phyloP scores from a whole-genome alignment of 495 filamentous ascomycete genomes.

The Articulospora tetracladia region DNA sequence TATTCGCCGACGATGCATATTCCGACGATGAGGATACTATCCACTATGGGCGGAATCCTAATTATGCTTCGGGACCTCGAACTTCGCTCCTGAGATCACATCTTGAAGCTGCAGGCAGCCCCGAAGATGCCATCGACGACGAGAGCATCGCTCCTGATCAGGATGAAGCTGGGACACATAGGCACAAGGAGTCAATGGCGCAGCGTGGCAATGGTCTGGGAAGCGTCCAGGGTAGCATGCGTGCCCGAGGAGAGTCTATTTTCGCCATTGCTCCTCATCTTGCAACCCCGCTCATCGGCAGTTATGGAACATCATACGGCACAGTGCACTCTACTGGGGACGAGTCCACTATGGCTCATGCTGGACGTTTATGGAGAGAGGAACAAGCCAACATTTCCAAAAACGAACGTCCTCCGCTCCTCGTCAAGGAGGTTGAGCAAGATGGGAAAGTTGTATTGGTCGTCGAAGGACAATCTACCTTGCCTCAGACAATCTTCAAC shows the following conservation, averaged over 20 bases:
- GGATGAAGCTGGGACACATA: constrained; percentile 7
- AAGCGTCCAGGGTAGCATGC: constrained; percentile 29
- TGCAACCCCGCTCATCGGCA: constrained; percentile 61
- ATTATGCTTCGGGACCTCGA: constrained; percentile 34
- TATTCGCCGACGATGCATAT: constrained; percentile 44
- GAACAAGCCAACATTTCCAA: constrained; percentile 51
- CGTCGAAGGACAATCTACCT: constrained; percentile 85
- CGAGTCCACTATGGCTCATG: constrained; percentile 65
- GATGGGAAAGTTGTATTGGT: constrained; percentile 80
- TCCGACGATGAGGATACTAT: constrained; percentile 19
- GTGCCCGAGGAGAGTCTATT: constrained; percentile 36
- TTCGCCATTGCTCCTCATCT: constrained; percentile 61
- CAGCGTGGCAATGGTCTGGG: neutral
- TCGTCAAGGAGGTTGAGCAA: constrained; percentile 84
- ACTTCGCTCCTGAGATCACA: constrained; percentile 45
- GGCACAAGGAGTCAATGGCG: constrained; percentile 36
- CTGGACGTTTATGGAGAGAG: constrained; percentile 66
- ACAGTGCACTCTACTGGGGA: constrained; percentile 66
- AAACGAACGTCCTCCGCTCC: constrained; percentile 71
- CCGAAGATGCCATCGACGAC: constrained; percentile 23
- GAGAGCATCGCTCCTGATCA: constrained; percentile 13
- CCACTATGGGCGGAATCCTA: constrained; percentile 30
- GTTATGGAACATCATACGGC: constrained; percentile 72
- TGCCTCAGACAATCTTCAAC: constrained; percentile 96
- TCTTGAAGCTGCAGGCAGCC: constrained; percentile 28